phyloP scores from a whole-genome alignment of 2,329 filamentous ascomycete genomes.

The Alternaria solani region DNA sequence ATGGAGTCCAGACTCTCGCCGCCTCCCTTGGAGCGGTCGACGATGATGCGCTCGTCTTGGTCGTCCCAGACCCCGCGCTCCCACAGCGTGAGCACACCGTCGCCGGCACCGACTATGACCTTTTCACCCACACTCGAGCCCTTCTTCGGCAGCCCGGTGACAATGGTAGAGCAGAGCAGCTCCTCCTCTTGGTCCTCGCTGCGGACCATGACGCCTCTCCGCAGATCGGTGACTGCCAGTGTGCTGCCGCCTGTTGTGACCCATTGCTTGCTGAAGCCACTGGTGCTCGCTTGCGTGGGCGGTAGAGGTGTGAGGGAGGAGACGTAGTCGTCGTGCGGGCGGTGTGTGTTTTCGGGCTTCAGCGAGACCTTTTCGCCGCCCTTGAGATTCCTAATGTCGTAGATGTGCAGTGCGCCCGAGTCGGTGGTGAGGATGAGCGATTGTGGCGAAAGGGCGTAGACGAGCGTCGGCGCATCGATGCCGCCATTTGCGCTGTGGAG shows the following conservation, averaged over 20 bases:
- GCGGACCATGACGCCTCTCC: constrained; percentile 82
- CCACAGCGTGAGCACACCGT: constrained; percentile 89
- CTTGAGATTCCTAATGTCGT: constrained; percentile 73
- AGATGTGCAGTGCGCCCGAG: constrained; percentile 85
- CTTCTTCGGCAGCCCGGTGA: constrained; percentile 77
- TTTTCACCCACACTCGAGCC: constrained; percentile 75
- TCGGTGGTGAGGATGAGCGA: constrained; percentile 90
- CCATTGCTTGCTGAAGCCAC: constrained; percentile 93
- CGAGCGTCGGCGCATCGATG: constrained; percentile 77
- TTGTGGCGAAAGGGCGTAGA: constrained; percentile 86
- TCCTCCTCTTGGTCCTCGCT: constrained; percentile 97
- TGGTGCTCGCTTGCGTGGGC: constrained; percentile 79
- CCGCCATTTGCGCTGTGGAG: constrained; percentile 52
- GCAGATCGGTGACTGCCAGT: constrained; percentile 85
- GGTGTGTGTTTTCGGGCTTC: constrained; percentile 77
- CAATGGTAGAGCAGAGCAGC: constrained; percentile 79
- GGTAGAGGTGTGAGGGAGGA: constrained; percentile 87
- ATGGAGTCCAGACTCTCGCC: constrained; percentile 86
- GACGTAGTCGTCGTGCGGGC: constrained; percentile 91
- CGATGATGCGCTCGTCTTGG: constrained; percentile 85
- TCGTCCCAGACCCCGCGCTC: constrained; percentile 95
- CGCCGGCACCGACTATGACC: constrained; percentile 78
- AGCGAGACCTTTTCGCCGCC: constrained; percentile 54
- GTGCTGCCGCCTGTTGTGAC: constrained; percentile 92
- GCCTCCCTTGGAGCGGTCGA: constrained; percentile 68